These are phyloP conservation scores for Usnea hakonensis DNA, from an alignment of 495 filamentous ascomycete genomes.

Conservation along the genomic window DNA sequence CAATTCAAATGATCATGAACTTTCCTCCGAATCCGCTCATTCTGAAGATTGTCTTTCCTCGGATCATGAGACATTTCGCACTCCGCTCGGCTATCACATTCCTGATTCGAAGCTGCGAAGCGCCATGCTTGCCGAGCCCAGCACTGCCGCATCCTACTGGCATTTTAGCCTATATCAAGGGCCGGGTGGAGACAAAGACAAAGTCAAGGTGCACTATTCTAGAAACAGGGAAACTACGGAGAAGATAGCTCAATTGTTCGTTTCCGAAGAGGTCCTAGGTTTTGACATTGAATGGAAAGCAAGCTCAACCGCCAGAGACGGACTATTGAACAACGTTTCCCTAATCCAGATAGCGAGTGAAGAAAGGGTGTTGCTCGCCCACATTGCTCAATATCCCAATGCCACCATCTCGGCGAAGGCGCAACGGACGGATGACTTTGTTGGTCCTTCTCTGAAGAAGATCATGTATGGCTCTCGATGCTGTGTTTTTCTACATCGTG, in stretches of 20 bases:
- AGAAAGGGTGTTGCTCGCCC: constrained; percentile 73
- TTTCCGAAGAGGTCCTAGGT: constrained; percentile 60
- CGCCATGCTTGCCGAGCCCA: constrained; percentile 12
- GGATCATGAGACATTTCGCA: not conserved
- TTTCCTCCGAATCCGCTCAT: not conserved
- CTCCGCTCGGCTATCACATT: constrained; percentile 23
- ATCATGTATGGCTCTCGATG: constrained; percentile 40
- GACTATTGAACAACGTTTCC: constrained; percentile 58
- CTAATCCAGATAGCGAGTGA: constrained; percentile 75
- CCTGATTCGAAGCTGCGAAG: constrained; percentile 13
- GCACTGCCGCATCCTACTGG: constrained; percentile 41
- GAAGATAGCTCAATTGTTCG: constrained; percentile 56
- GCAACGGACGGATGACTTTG: constrained; percentile 39
- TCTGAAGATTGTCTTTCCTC: not conserved
- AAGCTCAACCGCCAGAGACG: constrained; percentile 36
- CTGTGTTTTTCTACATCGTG: not conserved
- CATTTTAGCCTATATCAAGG: constrained; percentile 55
- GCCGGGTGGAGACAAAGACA: constrained; percentile 32
- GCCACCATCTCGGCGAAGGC: constrained; percentile 21
- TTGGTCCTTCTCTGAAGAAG: constrained; percentile 58
- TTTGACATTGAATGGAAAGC: constrained; percentile 83
- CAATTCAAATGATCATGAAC: not conserved
- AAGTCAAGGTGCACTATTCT: constrained; percentile 69
- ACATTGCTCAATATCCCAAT: constrained; percentile 56
- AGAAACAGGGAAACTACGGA: constrained; percentile 57